A percentile compares a stretch with the other conserved stretches of the same genome.
These are phyloP conservation scores for Fusarium praegraminearum DNA, from an alignment of 2,329 filamentous ascomycete species.

Conservation along the genomic window DNA sequence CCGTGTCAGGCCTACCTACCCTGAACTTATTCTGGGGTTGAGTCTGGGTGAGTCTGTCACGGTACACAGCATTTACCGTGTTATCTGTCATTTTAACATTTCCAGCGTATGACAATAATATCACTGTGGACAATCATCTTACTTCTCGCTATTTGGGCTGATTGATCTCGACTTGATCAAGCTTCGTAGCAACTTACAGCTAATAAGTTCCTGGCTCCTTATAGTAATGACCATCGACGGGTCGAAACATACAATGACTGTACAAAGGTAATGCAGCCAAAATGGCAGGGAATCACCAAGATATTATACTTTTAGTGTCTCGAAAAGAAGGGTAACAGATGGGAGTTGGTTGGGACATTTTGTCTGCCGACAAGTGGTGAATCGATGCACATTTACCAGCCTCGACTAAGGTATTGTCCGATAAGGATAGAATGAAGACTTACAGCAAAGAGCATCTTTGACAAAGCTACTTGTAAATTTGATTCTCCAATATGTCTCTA, in stretches of 20 bases:
- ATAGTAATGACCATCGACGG: no score
- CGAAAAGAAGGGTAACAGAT: constrained; percentile 46
- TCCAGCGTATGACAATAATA: neutral
- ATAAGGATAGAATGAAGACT: constrained; percentile 43
- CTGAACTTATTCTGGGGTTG: constrained; percentile 1
- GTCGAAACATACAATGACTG: neutral
- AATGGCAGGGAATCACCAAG: constrained; percentile 47
- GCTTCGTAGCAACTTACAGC: no score
- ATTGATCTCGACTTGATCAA: neutral
- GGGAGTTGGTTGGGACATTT: constrained; percentile 49
- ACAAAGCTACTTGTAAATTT: constrained; percentile 50
- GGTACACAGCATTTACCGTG: neutral
- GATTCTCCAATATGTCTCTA: constrained; percentile 52
- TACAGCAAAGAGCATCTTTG: constrained; percentile 53
- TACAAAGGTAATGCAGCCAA: neutral
- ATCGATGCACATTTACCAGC: constrained; percentile 58
- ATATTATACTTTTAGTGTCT: constrained; percentile 46
- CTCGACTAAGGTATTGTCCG: constrained; percentile 37
- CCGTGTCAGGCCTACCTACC: constrained; percentile 22
- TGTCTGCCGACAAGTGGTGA: constrained; percentile 49
- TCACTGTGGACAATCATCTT: neutral
- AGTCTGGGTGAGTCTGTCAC: neutral
- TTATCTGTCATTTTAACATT: neutral
- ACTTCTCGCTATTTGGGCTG: neutral
- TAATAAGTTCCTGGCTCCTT: no score